Base-by-base conservation (phyloP, 306 rosid genomes). In the Fagus sylvatica region DNA sequence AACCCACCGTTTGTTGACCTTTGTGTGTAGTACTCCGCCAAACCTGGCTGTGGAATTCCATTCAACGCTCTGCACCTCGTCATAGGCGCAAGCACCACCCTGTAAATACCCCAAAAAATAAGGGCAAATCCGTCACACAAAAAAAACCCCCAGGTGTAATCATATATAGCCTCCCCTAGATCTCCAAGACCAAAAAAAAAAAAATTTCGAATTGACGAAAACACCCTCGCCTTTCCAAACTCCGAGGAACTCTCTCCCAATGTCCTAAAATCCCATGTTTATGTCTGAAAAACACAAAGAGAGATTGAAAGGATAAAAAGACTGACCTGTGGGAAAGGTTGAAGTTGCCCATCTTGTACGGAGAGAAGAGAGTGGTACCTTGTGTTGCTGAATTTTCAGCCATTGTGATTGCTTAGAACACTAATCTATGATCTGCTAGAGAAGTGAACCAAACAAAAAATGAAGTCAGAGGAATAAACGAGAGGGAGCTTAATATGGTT, bases 61-160 rank as follows among this genome's bases (percentile, higher is more conserved):
- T 81, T 73, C 85, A 84, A 73, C 7, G 92, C 90, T 51, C 92
- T 79, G 39, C 88, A 84, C 28, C 92, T 81, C 2, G 92, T 88
- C 92, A 88, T 74, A 15, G 92, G 90, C 39, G 92, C 90, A 19
- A 88, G 90, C 70, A 88, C 92, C 68, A 88, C 88, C 83, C 92
- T 88, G 85, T 57, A 60, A 59, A 59, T 17, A 32, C 7, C 30
- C 55, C 57, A 39, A 32, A 53, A 9, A 12, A 5, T 49, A n/a
- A 62, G 53, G 32, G 15, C 75, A 55, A 53, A 41, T 1, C 61
- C 39, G 75, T 82, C 56, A 16, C n/a, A 65, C 6, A 39, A 7
- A 60, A 60, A 8, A 4, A 16, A 30, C 6, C 0, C 11, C 2
- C 11, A 4, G 11, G 0, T 11, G 4, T 53, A 53, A 2, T 53